Base-by-base conservation (phyloP, 176 grass and related monocot genomes). In the Triticum monococcum region DNA sequence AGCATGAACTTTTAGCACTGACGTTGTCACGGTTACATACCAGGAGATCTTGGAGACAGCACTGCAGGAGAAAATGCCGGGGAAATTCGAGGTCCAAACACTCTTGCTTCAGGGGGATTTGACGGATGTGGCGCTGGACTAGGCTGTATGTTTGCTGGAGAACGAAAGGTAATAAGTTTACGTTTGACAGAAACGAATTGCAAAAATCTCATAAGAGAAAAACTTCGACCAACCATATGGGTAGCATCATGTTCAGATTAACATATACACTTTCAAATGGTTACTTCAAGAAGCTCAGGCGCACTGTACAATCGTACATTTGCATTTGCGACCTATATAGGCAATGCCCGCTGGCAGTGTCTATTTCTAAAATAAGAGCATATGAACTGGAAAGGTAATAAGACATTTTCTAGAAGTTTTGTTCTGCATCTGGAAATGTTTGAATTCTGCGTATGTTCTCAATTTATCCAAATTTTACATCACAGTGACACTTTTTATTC, bases 11-110 rank as follows among this genome's bases (percentile, higher is more conserved):
- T 73, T 54, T 69, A 68, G 77, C 41, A 77, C 5, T 14, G 33
- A 84, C 38, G 20, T 16, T 85, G 62, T 9, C 70, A 22, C 3
- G 54, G 36, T 77, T 87, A 33, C 73, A 33, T 95, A 98, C 96
- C 96, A 86, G 84, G 89, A 90, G 85, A 65, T 80, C 38, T 17
- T 75, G 88, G 81, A 70, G 93, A 25, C 57, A 74, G 25, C 79
- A 80, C 41, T 57, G 61, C 81, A 41, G 88, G 91, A 89, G 93
- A 69, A 84, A 81, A 89, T 24, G 81, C 83, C 2, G 91, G 96
- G 67, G 89, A 75, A 81, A 77, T 75, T 88, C 3, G 75, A 79
- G 83, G 88, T 79, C 78, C 85, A 64, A 43, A 78, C 7, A 10
- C 45, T 64, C 72, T 82, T 32, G 10, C 59, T 86, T 92, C 77